Evolutionary conservation across 495 filamentous ascomycete species (phyloP).

Genomic region (Trichoderma asperelloides): DNA sequence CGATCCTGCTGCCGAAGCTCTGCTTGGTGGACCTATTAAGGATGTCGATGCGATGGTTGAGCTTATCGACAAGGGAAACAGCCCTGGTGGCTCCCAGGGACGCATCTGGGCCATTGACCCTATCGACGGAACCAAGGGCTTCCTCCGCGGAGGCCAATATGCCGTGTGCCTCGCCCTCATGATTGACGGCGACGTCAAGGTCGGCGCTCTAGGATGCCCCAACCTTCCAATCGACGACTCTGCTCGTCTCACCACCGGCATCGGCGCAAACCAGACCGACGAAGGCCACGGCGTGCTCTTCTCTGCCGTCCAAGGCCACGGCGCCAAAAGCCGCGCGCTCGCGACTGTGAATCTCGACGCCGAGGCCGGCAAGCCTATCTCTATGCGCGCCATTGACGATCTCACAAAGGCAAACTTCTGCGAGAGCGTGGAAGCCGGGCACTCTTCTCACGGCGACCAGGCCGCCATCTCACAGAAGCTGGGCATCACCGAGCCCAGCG

Average conservation of each 20-base stretch:
- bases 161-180: constrained; percentile 89
- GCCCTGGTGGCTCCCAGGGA: constrained; percentile 66
- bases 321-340: constrained; percentile 68
- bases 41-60: constrained; percentile 70
- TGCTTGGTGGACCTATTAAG: constrained; percentile 63
- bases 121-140: constrained; percentile 96
- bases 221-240: constrained; percentile 82
- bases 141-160: constrained; percentile 95
- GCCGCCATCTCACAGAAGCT: constrained; percentile 74
- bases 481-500: constrained; percentile 74
- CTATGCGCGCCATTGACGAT: constrained; percentile 59
- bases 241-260: constrained; percentile 53
- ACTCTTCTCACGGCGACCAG: constrained; percentile 82
- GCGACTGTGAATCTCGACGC: constrained; percentile 45
- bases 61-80: constrained; percentile 75
- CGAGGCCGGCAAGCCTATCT: constrained; percentile 49
- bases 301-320: constrained; percentile 65
- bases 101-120: constrained; percentile 96
- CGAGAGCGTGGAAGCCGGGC: constrained; percentile 86
- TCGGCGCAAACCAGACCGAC: constrained; percentile 59
- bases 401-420: constrained; percentile 80
- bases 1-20: constrained; percentile 50
- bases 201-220: constrained; percentile 88
- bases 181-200: constrained; percentile 88
- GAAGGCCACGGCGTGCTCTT: constrained; percentile 74